Percentiles rank a stretch among this genome's conserved stretches.
phyloP scores from a whole-genome alignment of 306 rosid species.

The Cucurbita ficifolia region DNA sequence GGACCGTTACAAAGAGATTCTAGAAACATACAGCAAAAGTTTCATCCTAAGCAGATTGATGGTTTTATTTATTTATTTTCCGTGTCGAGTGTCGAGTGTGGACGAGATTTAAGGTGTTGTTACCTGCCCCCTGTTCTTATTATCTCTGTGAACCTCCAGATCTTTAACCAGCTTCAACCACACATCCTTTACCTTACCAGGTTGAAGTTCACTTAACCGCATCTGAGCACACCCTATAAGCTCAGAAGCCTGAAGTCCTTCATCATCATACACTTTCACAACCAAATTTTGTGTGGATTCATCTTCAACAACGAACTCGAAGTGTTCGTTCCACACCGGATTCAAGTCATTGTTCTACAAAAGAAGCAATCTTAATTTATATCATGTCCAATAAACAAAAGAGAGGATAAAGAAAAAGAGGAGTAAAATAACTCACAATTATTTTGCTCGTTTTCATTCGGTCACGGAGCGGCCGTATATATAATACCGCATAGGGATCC shows the following conservation, averaged over 20 bases:
- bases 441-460: slow-evolving; percentile 85
- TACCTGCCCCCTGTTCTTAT: slow-evolving; percentile 82
- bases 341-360: slow-evolving; percentile 79
- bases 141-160: slow-evolving; percentile 78
- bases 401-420: neutral
- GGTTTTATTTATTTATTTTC: neutral
- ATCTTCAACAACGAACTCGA: slow-evolving; percentile 81
- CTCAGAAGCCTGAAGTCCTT: slow-evolving; percentile 72
- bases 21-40: neutral
- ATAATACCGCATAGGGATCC: slow-evolving; percentile 74
- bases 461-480: slow-evolving; percentile 61
- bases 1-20: neutral
- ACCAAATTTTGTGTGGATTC: slow-evolving; percentile 65
- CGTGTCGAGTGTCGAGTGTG: too few species aligned
- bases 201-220: slow-evolving; percentile 58
- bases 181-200: slow-evolving; percentile 84
- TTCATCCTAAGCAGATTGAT: neutral
- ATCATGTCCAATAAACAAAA: slow-evolving; percentile 12
- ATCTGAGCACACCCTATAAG: slow-evolving; percentile 56
- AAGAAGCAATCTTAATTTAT: slow-evolving; percentile 4
- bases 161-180: slow-evolving; percentile 98
- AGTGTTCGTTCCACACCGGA: slow-evolving; percentile 97
- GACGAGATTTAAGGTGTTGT: slow-evolving; percentile 8
- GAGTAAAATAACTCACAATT: slow-evolving; percentile 35
- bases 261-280: slow-evolving; percentile 65